Conservation (phyloP, 495 filamentous ascomycete species). For the Penicillium alfredii region DNA sequence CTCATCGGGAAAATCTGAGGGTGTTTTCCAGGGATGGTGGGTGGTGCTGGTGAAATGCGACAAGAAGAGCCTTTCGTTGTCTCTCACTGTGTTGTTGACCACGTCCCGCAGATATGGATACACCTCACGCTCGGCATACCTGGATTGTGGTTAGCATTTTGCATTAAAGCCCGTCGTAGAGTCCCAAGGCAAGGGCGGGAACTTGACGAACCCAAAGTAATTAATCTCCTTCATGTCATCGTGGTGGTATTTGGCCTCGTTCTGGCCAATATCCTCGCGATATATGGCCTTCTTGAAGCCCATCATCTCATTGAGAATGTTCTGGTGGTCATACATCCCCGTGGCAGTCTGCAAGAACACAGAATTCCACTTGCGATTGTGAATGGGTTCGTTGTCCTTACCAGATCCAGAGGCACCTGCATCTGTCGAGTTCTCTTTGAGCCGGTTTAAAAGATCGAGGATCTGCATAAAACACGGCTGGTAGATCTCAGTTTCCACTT, state of each 20-base stretch:
- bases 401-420: neutral
- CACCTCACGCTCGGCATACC: constrained; percentile 15
- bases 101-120: constrained; percentile 22
- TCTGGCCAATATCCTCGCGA: constrained; percentile 23
- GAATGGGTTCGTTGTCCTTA: constrained; percentile 2
- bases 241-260: constrained; percentile 24
- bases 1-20: constrained; percentile 20
- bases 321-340: constrained; percentile 32
- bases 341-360: constrained; percentile 37
- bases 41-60: constrained; percentile 38
- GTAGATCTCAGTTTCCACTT: constrained; percentile 31
- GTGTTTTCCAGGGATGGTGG: constrained; percentile 37
- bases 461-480: constrained; percentile 40
- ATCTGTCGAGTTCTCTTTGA: constrained; percentile 13
- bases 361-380: constrained; percentile 28
- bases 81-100: constrained; percentile 24
- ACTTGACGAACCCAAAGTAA: constrained; percentile 38
- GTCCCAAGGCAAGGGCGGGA: too few relatives aligned
- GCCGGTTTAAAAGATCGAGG: constrained; percentile 31
- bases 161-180: neutral
- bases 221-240: constrained; percentile 28
- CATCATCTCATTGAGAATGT: constrained; percentile 27
- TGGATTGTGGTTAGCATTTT: constrained; percentile 1
- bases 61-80: constrained; percentile 30
- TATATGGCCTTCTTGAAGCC: constrained; percentile 29